Percentiles rank a stretch among this genome's conserved stretches.
These are phyloP conservation scores for Euphorbia schlechtendalii DNA, from an alignment of 441 rosid genomes.

Conservation along the genomic window DNA sequence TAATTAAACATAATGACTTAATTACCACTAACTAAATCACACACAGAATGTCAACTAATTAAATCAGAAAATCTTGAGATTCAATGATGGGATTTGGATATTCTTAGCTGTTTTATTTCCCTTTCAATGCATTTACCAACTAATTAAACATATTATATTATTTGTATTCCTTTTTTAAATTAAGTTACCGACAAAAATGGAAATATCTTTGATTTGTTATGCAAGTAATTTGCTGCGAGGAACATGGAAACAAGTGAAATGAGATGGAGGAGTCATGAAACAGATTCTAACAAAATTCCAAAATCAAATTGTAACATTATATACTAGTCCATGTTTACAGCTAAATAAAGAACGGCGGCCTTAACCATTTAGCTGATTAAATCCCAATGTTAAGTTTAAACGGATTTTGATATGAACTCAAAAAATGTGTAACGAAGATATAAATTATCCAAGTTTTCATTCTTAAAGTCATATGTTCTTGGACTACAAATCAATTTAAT, in stretches of 20 bases:
- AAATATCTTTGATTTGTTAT: slow-evolving; percentile 2
- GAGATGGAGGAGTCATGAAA: not conserved
- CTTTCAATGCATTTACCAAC: too few species aligned
- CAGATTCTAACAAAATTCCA: not conserved
- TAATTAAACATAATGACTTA: not conserved
- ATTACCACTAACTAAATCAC: not conserved
- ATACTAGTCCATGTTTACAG: slow-evolving; percentile 13
- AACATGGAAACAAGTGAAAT: not conserved
- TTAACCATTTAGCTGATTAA: too few species aligned
- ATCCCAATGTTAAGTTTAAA: too few species aligned
- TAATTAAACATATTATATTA: too few species aligned
- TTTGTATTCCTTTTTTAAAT: not conserved
- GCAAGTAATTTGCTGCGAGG: not conserved
- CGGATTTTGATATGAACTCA: too few species aligned
- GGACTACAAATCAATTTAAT: too few species aligned
- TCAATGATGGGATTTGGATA: slow-evolving; percentile 3
- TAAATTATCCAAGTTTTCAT: too few species aligned
- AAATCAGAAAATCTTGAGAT: not conserved
- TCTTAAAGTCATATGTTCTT: too few species aligned
- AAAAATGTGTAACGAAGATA: too few species aligned
- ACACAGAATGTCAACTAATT: not conserved
- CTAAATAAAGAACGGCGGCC: not conserved
- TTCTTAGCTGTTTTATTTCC: not conserved
- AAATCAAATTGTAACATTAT: not conserved
- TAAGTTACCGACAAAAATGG: slow-evolving; percentile 9